Percentiles rank a stretch among this genome's conserved stretches.
These are phyloP conservation scores for Ogataea methylovora DNA, from an alignment of 805 yeast species.

Conservation along the genomic window DNA sequence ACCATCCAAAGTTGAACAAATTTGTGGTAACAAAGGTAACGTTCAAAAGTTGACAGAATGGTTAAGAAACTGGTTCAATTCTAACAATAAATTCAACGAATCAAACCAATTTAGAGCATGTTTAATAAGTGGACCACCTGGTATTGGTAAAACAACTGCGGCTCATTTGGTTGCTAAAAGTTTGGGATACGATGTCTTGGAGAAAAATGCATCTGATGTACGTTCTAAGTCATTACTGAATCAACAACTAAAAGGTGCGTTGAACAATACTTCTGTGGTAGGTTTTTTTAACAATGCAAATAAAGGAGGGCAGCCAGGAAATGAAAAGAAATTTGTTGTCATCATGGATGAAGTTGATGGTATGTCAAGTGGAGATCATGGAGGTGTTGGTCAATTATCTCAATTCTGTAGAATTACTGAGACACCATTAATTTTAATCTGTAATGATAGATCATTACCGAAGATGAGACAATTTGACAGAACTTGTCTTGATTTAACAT, in stretches of 20 bases:
- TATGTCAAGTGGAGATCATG: conserved; percentile 98
- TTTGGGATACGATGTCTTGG: conserved; percentile 66
- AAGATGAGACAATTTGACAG: conserved; percentile 95
- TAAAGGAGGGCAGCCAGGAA: conserved; percentile 16
- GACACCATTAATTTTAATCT: conserved; percentile 86
- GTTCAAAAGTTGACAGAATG: conserved; percentile 62
- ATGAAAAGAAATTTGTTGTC: conserved; percentile 60
- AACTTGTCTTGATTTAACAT: conserved; percentile 69
- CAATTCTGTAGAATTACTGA: conserved; percentile 76
- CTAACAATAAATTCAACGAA: conserved; percentile 8
- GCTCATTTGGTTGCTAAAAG: conserved; percentile 68
- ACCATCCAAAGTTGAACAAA: conserved; percentile 64
- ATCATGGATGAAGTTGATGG: conserved; percentile 99
- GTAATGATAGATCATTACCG: conserved; percentile 88
- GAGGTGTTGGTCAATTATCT: conserved; percentile 95
- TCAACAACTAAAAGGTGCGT: conserved; percentile 56
- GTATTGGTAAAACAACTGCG: conserved; percentile 78
- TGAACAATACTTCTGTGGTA: conserved; percentile 75
- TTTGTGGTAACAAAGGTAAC: conserved; percentile 86
- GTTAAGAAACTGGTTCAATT: conserved; percentile 75
- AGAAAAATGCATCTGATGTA: conserved; percentile 83
- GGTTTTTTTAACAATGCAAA: conserved; percentile 52
- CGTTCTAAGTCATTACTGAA: conserved; percentile 76
- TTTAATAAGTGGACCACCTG: conserved; percentile 82
- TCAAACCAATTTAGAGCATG: conserved; percentile 58